Conservation (phyloP, 306 rosid genomes). For the Astragalus membranaceus region DNA sequence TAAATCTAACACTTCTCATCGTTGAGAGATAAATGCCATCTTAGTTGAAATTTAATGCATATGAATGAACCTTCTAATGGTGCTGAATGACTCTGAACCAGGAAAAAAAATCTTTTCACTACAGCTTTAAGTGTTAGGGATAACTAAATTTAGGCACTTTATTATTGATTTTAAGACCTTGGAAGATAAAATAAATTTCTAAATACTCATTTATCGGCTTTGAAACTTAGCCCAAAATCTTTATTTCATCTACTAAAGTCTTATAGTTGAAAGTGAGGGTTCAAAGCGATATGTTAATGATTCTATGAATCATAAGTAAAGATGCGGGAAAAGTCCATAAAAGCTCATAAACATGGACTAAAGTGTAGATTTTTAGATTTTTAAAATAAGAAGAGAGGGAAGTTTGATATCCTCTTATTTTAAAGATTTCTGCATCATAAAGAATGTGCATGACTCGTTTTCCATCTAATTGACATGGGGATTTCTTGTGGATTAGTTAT, state of each 20-base stretch:
- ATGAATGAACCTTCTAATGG: background rate
- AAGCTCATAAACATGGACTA: background rate
- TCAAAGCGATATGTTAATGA: background rate
- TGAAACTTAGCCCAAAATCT: background rate
- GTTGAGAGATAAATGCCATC: background rate
- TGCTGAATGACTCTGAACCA: background rate
- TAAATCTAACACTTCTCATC: background rate
- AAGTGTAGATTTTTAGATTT: background rate
- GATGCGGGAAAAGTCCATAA: background rate
- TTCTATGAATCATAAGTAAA: background rate
- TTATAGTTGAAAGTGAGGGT: background rate
- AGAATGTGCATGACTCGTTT: background rate
- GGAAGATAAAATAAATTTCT: background rate
- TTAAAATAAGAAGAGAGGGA: background rate
- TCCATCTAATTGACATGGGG: background rate
- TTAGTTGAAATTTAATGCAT: background rate
- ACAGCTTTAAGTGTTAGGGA: background rate
- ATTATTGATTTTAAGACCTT: background rate
- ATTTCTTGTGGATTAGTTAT: background rate
- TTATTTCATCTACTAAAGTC: background rate
- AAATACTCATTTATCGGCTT: background rate
- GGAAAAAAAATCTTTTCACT: background rate
- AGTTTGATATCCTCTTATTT: background rate
- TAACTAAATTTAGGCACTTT: background rate
- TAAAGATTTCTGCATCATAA: background rate